phyloP scores from a whole-genome alignment of 176 grass and related monocot genomes.

The Panicum miliaceum region DNA sequence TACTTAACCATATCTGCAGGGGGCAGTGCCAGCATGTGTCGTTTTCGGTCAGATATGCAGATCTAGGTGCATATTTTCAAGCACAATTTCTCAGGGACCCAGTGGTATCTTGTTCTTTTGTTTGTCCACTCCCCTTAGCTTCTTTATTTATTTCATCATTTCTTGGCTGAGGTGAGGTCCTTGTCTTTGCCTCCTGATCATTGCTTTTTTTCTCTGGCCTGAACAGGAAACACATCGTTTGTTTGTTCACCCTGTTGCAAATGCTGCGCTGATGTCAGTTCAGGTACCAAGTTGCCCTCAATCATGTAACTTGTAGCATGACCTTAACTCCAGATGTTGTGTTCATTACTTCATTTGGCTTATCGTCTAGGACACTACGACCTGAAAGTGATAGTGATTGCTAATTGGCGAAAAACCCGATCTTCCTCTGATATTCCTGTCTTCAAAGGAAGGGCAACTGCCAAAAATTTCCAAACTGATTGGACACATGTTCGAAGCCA shows the following conservation, averaged over 20 bases:
- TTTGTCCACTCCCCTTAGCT: constrained; percentile 39
- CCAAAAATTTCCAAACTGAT: constrained; percentile 37
- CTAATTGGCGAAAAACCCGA: neutral
- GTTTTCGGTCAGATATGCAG: constrained; percentile 51
- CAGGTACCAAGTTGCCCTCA: constrained; percentile 25
- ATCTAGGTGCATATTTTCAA: constrained; percentile 51
- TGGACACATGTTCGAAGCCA: constrained; percentile 17
- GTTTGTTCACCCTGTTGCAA: constrained; percentile 39
- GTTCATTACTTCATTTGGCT: neutral
- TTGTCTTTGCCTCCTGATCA: constrained; percentile 36
- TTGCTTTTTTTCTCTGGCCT: constrained; percentile 51
- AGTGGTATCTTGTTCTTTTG: constrained; percentile 61
- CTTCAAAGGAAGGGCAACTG: constrained; percentile 35
- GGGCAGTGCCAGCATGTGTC: constrained; percentile 43
- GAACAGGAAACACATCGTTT: constrained; percentile 48
- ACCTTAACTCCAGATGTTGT: constrained; percentile 1
- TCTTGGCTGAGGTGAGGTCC: constrained; percentile 8
- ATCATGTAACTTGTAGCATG: constrained; percentile 27
- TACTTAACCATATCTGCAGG: constrained; percentile 53
- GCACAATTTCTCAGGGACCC: constrained; percentile 48
- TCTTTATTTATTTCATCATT: constrained; percentile 47
- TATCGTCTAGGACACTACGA: neutral
- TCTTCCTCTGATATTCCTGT: constrained; percentile 44
- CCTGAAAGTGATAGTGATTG: constrained; percentile 32
- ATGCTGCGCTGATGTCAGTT: constrained; percentile 39